Base-by-base conservation (phyloP, 768 basidiomycete genomes). In the Rickenella mellea region DNA sequence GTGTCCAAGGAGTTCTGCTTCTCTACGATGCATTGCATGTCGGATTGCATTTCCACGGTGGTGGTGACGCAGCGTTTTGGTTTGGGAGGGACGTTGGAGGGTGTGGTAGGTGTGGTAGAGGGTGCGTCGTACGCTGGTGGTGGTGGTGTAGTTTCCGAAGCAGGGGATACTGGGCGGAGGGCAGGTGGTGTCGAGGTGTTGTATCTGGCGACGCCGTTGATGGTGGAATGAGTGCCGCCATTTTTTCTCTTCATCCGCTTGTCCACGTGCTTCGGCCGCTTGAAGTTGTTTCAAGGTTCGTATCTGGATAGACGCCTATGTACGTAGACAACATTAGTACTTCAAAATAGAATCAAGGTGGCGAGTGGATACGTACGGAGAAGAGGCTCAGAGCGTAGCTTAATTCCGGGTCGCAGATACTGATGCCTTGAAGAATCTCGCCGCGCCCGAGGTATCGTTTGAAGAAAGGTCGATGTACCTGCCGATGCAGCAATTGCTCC, bases 391-490 rank as follows among this genome's bases (percentile, higher is more conserved):
- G 54, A 4, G 75, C 73, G 27, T 80, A 73, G 20, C 64, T 62
- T 17, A 87, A 62, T 1, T 64, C 64, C 9, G 69, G 62, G 39
- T 78, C 71, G 39, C 78, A 81, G 2, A 55, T 60, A 0, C 56
- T 51, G 27, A 87, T 73, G 25, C 73, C 69, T 2, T 64, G 61
- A 12, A 69, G 54, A 22, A 80, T 80, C 48, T 88, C 83, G 28
- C 83, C 79, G 31, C 83, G 73, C 54, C 78, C 78, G 28, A 90
- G 67, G 53, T 84, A 89, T 4, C 84, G 70, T 57, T 85, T 84
- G 48, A 90, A 60, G 62, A 87, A 89, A 0, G 86, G 81, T 1
- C 83, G 65, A 30, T 73, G 65, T 12, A 67, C 63, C 48, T 85
- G 78, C 48, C 75, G 78, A 41, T 66, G 52, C 21, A 85, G 65